Conservation (phyloP, 2,329 filamentous ascomycete species). For the Sordariomycetes sp. region DNA sequence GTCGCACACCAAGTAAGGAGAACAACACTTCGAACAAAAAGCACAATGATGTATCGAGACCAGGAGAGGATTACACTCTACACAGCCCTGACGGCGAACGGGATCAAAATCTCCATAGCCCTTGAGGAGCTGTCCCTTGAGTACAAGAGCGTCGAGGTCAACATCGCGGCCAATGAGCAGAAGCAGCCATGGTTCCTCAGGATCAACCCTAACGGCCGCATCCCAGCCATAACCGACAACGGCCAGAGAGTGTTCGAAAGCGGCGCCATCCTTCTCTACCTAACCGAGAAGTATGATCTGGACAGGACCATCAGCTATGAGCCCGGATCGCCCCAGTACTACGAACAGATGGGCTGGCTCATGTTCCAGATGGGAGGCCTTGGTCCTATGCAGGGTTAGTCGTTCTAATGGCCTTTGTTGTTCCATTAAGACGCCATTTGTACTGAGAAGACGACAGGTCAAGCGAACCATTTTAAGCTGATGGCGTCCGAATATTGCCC, state of each 20-base stretch:
- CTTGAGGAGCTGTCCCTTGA: conserved; percentile 53
- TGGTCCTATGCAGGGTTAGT: conserved; percentile 40
- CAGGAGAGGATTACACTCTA: background rate
- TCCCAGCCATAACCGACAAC: conserved; percentile 57
- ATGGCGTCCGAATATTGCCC: conserved; percentile 59
- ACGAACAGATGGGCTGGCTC: conserved; percentile 37
- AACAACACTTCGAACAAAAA: no score
- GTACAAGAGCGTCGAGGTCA: conserved; percentile 47
- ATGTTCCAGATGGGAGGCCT: conserved; percentile 66
- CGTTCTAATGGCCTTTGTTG: background rate
- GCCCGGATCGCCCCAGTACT: conserved; percentile 25
- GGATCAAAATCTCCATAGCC: conserved; percentile 47
- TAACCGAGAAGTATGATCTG: conserved; percentile 61
- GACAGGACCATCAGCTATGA: conserved; percentile 31
- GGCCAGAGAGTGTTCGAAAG: conserved; percentile 64
- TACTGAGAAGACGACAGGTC: conserved; percentile 36
- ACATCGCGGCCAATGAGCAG: conserved; percentile 52
- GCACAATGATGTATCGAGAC: no score
- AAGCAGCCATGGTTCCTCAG: conserved; percentile 58
- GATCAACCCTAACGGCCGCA: conserved; percentile 53
- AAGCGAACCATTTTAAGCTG: conserved; percentile 63
- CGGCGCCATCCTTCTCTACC: conserved; percentile 62
- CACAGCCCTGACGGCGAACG: conserved; percentile 31
- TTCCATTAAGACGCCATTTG: background rate
- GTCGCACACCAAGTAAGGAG: no score